Percentiles rank a stretch among this genome's conserved stretches.
These are phyloP conservation scores for Barbatosphaeria neglecta DNA, from an alignment of 495 filamentous ascomycete genomes.

Conservation along the genomic window DNA sequence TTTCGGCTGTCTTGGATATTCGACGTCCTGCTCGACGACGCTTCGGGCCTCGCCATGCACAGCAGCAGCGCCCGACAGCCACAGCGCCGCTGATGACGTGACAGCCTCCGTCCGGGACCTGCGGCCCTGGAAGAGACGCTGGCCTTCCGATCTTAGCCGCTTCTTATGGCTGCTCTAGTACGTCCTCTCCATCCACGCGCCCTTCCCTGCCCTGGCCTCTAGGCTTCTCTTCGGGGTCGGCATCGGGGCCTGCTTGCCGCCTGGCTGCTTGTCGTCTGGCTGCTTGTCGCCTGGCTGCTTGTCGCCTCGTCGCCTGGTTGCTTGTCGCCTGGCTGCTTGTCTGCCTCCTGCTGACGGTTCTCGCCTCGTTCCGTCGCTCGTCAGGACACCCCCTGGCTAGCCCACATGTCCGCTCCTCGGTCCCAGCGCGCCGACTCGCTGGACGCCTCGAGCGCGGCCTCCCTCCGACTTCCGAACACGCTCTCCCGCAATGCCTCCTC, in stretches of 20 bases:
- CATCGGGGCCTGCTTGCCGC: not conserved
- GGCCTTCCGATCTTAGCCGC: not conserved
- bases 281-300: not conserved
- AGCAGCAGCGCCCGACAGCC: not conserved
- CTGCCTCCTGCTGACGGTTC: not conserved
- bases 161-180: not conserved
- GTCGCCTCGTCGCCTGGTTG: not conserved
- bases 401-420: constrained; percentile 36
- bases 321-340: not conserved
- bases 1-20: not conserved
- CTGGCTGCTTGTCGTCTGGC: not conserved
- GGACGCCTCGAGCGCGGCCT: constrained; percentile 8
- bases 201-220: not conserved
- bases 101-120: not conserved
- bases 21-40: not conserved
- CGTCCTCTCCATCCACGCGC: not conserved
- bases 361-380: too few species aligned
- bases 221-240: not conserved
- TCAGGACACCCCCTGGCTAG: constrained; percentile 37
- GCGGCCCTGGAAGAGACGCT: too few species aligned
- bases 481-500: constrained; percentile 11
- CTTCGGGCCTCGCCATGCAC: not conserved
- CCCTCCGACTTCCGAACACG: constrained; percentile 8
- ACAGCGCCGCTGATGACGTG: not conserved
- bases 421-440: constrained; percentile 22